Conservation (phyloP, 2,329 filamentous ascomycete species). For the Ophiostoma tasmaniense region DNA sequence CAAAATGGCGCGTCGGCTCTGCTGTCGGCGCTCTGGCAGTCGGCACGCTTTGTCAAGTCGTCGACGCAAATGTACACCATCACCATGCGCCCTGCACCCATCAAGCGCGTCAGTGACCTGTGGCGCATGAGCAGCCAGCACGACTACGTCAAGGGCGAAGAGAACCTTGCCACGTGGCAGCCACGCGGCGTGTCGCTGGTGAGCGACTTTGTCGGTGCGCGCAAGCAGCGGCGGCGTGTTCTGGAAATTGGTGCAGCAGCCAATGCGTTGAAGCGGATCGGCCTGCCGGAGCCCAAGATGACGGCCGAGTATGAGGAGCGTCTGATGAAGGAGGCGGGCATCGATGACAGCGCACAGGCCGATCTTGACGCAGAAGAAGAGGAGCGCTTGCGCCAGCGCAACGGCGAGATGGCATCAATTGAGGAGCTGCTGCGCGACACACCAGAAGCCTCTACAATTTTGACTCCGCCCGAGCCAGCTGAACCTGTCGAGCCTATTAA, state of each 20-base stretch:
- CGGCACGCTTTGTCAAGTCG: constrained; percentile 76
- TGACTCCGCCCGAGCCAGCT: constrained; percentile 11
- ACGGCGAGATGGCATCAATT: constrained; percentile 41
- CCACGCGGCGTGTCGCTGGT: constrained; percentile 85
- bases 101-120: constrained; percentile 83
- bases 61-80: constrained; percentile 81
- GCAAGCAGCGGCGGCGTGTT: constrained; percentile 63
- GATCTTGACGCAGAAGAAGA: constrained; percentile 30
- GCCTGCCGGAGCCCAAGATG: constrained; percentile 35
- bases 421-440: constrained; percentile 52
- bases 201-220: constrained; percentile 71
- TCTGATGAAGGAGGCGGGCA: constrained; percentile 22
- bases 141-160: constrained; percentile 94
- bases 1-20: constrained; percentile 58
- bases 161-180: constrained; percentile 71
- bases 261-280: constrained; percentile 53
- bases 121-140: constrained; percentile 95
- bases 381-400: neutral
- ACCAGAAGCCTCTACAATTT: constrained; percentile 41
- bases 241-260: constrained; percentile 73
- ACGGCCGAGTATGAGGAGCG: constrained; percentile 11
- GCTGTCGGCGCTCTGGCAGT: constrained; percentile 79
- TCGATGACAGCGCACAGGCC: constrained; percentile 25
- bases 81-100: constrained; percentile 75
- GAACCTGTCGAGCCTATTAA: constrained; percentile 3